Conservation (phyloP, 768 basidiomycete genomes). For the Lepiota brunneoincarnata region DNA sequence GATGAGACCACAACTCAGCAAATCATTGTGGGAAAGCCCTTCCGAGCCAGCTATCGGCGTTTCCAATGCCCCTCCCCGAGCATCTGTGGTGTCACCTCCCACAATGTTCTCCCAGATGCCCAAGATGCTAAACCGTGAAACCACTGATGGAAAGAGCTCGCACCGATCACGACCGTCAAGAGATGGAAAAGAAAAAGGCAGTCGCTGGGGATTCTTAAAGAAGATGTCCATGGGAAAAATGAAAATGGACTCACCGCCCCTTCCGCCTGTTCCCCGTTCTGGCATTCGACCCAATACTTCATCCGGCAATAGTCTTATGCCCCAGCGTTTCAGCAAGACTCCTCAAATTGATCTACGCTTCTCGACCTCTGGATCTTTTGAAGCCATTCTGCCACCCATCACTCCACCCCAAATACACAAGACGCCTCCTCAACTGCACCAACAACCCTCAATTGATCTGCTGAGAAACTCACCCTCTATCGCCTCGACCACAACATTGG, state of each 20-base stretch:
- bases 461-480: conserved; percentile 22
- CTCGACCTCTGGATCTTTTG: conserved; percentile 65
- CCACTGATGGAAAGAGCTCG: conserved; percentile 5
- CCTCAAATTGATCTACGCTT: conserved; percentile 72
- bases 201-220: conserved; percentile 93
- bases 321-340: conserved; percentile 36
- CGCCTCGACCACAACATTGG: conserved; percentile 6
- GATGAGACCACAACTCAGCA: conserved; percentile 38
- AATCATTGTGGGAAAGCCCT: conserved; percentile 47
- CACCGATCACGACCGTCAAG: conserved; percentile 17
- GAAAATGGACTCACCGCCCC: conserved; percentile 50
- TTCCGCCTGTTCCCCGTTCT: conserved; percentile 21
- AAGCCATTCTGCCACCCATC: conserved; percentile 37
- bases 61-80: conserved; percentile 2
- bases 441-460: conserved; percentile 25
- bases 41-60: conserved; percentile 4
- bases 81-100: conserved; percentile 14
- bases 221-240: conserved; percentile 99
- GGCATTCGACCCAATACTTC: conserved; percentile 19
- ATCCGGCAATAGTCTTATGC: conserved; percentile 16
- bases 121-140: conserved; percentile 3
- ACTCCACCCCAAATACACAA: conserved; percentile 20
- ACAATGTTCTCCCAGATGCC: conserved; percentile 5
- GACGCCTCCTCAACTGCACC: conserved; percentile 16
- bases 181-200: conserved; percentile 58